A percentile compares a stretch with the other conserved stretches of the same genome.
Evolutionary conservation across 75 land plant genomes (phyloP).

Genomic region (Pinus taeda): DNA sequence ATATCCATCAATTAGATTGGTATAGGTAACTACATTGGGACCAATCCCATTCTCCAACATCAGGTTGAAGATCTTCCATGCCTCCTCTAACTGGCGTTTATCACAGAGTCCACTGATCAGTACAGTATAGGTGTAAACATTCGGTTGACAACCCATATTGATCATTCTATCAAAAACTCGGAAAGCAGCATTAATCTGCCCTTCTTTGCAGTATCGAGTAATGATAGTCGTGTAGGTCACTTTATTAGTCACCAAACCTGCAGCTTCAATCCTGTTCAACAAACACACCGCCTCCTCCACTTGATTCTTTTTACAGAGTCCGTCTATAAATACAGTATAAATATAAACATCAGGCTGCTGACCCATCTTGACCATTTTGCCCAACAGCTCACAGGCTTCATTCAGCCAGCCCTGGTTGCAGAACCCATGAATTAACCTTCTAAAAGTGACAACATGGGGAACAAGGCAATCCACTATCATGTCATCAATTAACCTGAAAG

Average conservation of each 20-base stretch:
- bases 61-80: conserved; percentile 18
- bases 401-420: conserved; percentile 14
- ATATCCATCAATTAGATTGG: conserved; percentile 14
- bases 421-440: conserved; percentile 35
- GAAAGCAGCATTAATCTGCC: conserved; percentile 17
- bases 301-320: too few relatives aligned
- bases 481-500: background rate
- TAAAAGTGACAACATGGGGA: conserved; percentile 39
- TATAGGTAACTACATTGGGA: conserved; percentile 10
- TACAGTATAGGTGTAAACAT: conserved; percentile 8
- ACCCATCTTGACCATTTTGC: conserved; percentile 56
- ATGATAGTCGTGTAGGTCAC: conserved; percentile 36
- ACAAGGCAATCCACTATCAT: conserved; percentile 16
- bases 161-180: conserved; percentile 17
- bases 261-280: too few relatives aligned
- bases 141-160: conserved; percentile 16
- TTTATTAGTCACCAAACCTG: too few relatives aligned
- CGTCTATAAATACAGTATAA: too few relatives aligned
- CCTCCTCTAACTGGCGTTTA: conserved; percentile 21
- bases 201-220: conserved; percentile 21
- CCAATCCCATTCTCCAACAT: conserved; percentile 30
- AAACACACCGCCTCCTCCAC: too few relatives aligned
- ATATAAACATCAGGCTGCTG: conserved; percentile 37
- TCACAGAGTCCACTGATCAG: conserved; percentile 22
- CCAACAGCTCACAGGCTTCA: conserved; percentile 40